Evolutionary conservation across 495 filamentous ascomycete genomes (phyloP), one percentile per base, ranked within the genome.

Genomic region (Xylaria scruposa): DNA sequence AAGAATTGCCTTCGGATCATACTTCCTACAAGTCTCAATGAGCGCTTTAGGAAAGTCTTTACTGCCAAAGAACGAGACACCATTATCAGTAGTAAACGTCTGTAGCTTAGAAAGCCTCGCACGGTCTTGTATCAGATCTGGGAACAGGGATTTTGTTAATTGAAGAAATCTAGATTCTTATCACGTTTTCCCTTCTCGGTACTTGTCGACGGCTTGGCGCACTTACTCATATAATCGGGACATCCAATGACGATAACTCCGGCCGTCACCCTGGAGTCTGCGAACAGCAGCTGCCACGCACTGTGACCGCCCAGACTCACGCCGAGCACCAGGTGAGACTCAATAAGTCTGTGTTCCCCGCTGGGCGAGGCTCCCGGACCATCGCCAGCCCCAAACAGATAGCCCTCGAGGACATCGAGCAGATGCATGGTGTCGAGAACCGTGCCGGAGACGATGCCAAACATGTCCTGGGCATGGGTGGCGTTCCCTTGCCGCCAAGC

Each of bases 261-360:
- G 4, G 93, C 90, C 9, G 83, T 89, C 51, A 98, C 86, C 67
- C 94, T 86, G 38, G 92, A 89, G 31, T 97, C 94, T 47, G 90
- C 88, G 53, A 97, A 85, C 47, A 97, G 78, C 13, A 90, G 84
- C 75, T 94, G 90, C 92, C 95, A 99, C 0, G 92, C 91, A 26
- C 92, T 90, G 78, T 99, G 96, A 4, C 93, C 96, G 10, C 96
- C 96, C 0, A 98, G 85, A 6, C 92, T 95, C 17, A 97, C 85
- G 0, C 96, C 96, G 7, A 96, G 82, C 3, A 91, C 91, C 21
- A 97, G 74, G 75, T 98, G 88, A 38, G 90, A 87, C 42, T 88
- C 85, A 67, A 97, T 88, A n/a, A 68, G 74, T 49, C 80, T 82
- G 29, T 63, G 67, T 9, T 69, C 73, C 53, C 67, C 76, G 70